phyloP scores from a whole-genome alignment of 192 early-diverging fungal genomes.

The Coemansia sp. region DNA sequence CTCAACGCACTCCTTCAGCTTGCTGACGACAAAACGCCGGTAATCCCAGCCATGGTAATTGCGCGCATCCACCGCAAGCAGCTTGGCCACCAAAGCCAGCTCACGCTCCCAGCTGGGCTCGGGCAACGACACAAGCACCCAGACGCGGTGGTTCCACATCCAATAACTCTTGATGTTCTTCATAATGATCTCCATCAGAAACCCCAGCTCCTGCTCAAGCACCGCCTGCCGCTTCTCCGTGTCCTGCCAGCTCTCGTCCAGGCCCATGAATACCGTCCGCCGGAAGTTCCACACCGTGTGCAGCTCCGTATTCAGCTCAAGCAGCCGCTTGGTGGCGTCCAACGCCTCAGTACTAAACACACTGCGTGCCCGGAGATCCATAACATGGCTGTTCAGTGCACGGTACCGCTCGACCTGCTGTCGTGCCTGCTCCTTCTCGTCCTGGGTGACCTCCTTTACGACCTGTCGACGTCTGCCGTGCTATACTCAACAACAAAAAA shows the following conservation, averaged over 20 bases:
- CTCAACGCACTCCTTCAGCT: constrained; percentile 11
- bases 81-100: constrained; percentile 64
- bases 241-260: constrained; percentile 17
- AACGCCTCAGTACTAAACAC: constrained; percentile 51
- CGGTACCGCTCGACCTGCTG: constrained; percentile 39
- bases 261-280: constrained; percentile 55
- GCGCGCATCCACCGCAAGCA: constrained; percentile 82
- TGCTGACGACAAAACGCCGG: constrained; percentile 75
- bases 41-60: constrained; percentile 99
- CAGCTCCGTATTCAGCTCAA: constrained; percentile 82
- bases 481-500: constrained; percentile 11
- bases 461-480: constrained; percentile 35
- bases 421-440: constrained; percentile 23
- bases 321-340: constrained; percentile 58
- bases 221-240: constrained; percentile 2
- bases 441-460: constrained; percentile 15
- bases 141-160: constrained; percentile 94
- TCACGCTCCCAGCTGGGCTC: constrained; percentile 74
- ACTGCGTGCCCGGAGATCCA: constrained; percentile 9
- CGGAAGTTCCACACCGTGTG: constrained; percentile 96
- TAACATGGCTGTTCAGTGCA: constrained; percentile 23
- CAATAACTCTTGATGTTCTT: constrained; percentile 94
- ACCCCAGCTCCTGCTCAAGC: constrained; percentile 61
- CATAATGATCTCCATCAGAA: constrained; percentile 65
- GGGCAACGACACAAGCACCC: constrained; percentile 76